Conservation (phyloP, 164 flowering plant species). For the Platanus orientalis region DNA sequence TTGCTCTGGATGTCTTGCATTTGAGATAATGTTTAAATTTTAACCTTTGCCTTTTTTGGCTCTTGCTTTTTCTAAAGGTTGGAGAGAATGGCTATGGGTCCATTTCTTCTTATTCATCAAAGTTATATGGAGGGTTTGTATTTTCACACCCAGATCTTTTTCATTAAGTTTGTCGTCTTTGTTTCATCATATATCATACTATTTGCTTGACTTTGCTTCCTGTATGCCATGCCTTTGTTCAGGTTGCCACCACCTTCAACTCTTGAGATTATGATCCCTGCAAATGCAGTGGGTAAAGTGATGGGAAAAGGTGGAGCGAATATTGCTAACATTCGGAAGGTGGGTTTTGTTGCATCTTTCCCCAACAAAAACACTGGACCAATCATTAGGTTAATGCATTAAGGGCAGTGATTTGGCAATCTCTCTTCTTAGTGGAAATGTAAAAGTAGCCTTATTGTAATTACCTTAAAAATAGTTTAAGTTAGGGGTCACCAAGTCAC, state of each 20-base stretch:
- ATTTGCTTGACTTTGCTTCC: background rate
- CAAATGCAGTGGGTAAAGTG: conserved; percentile 82
- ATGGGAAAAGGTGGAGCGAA: conserved; percentile 89
- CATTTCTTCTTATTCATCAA: conserved; percentile 63
- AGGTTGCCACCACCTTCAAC: conserved; percentile 59
- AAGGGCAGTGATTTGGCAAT: no score
- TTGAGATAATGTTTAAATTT: background rate
- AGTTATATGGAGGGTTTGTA: conserved; percentile 74
- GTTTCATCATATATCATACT: background rate
- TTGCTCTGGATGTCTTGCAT: no score
- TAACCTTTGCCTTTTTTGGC: background rate
- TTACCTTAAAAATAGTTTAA: no score
- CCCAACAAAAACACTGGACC: background rate
- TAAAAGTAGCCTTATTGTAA: no score
- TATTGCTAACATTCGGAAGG: conserved; percentile 78
- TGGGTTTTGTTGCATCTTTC: conserved; percentile 20
- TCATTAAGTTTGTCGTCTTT: background rate
- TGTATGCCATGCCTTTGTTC: conserved; percentile 6
- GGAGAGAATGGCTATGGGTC: conserved; percentile 75
- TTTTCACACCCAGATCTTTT: background rate
- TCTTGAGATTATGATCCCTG: conserved; percentile 78
- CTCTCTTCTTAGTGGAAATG: no score
- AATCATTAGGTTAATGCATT: no score
- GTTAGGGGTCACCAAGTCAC: no score
- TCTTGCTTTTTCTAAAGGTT: conserved; percentile 38